Base-by-base conservation (phyloP, 2,329 filamentous ascomycete genomes). In the Aspergillus pseudoviridinutans region DNA sequence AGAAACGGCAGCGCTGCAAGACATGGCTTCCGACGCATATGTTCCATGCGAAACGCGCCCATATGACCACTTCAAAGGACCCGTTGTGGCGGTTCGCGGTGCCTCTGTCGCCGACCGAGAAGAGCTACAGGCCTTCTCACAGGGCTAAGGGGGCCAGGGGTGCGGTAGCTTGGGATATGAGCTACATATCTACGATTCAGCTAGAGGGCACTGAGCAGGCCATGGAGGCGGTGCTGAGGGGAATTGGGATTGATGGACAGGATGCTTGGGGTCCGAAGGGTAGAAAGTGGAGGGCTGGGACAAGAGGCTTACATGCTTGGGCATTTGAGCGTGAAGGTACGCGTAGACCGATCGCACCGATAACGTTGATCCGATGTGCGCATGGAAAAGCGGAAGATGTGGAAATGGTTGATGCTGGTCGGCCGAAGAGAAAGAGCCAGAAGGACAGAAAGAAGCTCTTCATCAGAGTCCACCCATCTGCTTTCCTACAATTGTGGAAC, bases 11-110 rank as follows among this genome's bases (percentile, higher is more conserved):
- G 71, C 78, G 88, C 49, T 82, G 90, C 72, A 97, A 97, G 79
- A 92, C 90, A 2, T 97, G 93, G 91, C 80, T 99, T 17, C 94
- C 94, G 0, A 97, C 94, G 6, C 94, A 99, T 73, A 77, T 95
- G 62, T 99, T 90, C 84, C 92, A 96, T 75, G 87, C 93, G 2
- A 99, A 99, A 74, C 82, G 94, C 58, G 91, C 94, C 24, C 89
- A 84, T 59, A 95, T 99, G 90, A 92, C 92, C 0, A 82, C 85
- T 7, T 88, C 90, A 0, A 87, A 84, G 51, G 82, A 88, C 49
- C 88, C 91, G 3, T 75, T 94, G n/a, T 99, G 94, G 94, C 84
- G 92, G 44, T 96, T 97, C 73, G 86, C 91, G 0, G 79, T 97
- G 25, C 91, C 92, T 0, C 73, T 96, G 61, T 91, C 90, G 4